A percentile compares a stretch with the other conserved stretches of the same genome.
phyloP scores from a whole-genome alignment of 1,139 yeast genomes.

The Candida pseudocylindracea region DNA sequence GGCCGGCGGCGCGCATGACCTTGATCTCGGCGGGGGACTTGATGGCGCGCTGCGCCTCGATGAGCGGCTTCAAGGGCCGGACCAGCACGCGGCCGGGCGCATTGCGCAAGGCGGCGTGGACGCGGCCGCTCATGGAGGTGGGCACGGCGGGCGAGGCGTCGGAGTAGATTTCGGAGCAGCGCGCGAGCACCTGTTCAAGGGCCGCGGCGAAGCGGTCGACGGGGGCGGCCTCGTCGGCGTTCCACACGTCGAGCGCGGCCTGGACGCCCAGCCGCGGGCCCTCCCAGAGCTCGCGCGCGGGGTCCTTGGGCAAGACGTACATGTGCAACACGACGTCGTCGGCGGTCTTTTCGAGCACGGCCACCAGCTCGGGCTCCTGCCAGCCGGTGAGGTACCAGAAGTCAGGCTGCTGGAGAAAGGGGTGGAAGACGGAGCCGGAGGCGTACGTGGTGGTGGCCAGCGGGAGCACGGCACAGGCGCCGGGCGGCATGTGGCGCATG shows the following conservation, averaged over 20 bases:
- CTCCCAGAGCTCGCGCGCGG: constrained; percentile 74
- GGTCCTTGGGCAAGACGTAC: constrained; percentile 74
- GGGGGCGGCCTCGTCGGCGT: constrained; percentile 58
- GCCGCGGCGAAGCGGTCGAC: constrained; percentile 18
- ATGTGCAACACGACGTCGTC: constrained; percentile 42
- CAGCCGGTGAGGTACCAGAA: constrained; percentile 78
- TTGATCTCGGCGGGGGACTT: constrained; percentile 61
- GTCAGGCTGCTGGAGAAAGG: constrained; percentile 83
- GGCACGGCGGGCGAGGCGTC: constrained; percentile 15
- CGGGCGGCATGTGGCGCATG: constrained; percentile 32
- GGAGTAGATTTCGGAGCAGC: constrained; percentile 24
- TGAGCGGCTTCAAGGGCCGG: constrained; percentile 19
- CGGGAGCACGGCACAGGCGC: constrained; percentile 49
- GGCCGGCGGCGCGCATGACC: constrained; percentile 66
- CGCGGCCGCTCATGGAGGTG: constrained; percentile 4
- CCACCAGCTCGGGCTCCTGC: constrained; percentile 76
- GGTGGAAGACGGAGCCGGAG: constrained; percentile 77
- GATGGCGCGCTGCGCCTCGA: constrained; percentile 38
- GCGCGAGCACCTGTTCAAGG: constrained; percentile 19
- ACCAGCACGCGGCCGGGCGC: constrained; percentile 12
- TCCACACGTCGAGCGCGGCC: constrained; percentile 66
- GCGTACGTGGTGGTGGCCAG: constrained; percentile 60
- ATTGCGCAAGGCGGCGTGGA: constrained; percentile 5
- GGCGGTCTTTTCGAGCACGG: constrained; percentile 41
- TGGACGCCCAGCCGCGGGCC: constrained; percentile 77